Base-by-base conservation (phyloP, 345 rosid genomes). In the Garcia nutans region DNA sequence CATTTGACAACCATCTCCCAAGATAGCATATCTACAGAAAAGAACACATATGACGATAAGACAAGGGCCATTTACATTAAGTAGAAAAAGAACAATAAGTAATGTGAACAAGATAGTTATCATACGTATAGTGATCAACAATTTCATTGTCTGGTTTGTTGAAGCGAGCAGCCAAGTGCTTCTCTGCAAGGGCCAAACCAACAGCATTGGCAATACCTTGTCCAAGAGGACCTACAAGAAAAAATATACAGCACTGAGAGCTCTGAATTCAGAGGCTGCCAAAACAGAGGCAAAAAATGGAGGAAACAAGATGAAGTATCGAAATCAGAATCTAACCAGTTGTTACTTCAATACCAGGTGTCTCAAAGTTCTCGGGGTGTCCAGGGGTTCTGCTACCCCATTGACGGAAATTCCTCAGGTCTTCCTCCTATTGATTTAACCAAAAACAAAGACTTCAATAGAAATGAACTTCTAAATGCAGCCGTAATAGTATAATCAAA, bases 1-100 rank as follows among this genome's bases (percentile, higher is more conserved):
- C 99, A 96, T 96, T 52, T 96, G 95, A 77, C 99, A 96, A 24
- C 99, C 99, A 84, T 96, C 99, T 78, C 99, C 99, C 55, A 96
- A 74, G 13, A 96, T 87, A 5, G 0, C 75, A 82, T 96, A 96
- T 71, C 99, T 96, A 60, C 3, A 71, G 2, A 44, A 76, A 5
- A 78, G 74, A 19, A 64, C 54, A 78, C 13, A 72, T 4, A 20
- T 55, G 50, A 72, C 80, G n/a, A 72, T 6, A 45, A 45, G 2
- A 24, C 28, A 65, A 44, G 1, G 2, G 31, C 16, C 31, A 24
- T 50, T 50, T 26, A 62, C 52, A 66, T 22, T 19, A 19, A 55
- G 26, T 22, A 60, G 13, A 56, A 63, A 26, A 23, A 20, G 10
- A 22, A 52, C 9, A 55, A 64, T 6, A 19, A 71, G 11, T 15